Conservation (phyloP, 768 basidiomycete genomes). For the Cantharellus cinnabarinus region DNA sequence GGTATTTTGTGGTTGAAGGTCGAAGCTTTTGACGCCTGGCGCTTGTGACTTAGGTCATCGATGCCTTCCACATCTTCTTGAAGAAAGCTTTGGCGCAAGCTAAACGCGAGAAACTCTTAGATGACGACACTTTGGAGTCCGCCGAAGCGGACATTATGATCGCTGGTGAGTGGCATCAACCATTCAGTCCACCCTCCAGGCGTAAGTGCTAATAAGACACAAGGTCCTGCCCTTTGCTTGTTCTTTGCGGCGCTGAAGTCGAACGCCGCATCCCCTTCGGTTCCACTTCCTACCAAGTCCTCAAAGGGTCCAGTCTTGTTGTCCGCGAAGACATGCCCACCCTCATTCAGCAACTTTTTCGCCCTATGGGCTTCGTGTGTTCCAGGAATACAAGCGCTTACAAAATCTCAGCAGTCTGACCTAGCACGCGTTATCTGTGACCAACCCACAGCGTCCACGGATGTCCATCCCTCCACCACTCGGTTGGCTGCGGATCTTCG, state of each 20-base stretch:
- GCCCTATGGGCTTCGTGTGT: conserved; percentile 53
- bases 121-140: conserved; percentile 49
- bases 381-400: conserved; percentile 37
- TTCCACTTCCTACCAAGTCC: conserved; percentile 43
- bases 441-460: conserved; percentile 26
- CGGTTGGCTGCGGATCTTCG: conserved; percentile 66
- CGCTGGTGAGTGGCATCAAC: conserved; percentile 30
- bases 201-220: conserved; percentile 1
- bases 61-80: conserved; percentile 67
- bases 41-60: conserved; percentile 10
- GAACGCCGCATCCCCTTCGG: conserved; percentile 56
- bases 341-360: conserved; percentile 45
- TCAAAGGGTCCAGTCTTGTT: conserved; percentile 31
- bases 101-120: conserved; percentile 52
- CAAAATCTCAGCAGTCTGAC: conserved; percentile 53
- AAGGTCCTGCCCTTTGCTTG: conserved; percentile 62
- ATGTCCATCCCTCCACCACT: conserved; percentile 23
- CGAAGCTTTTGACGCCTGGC: too few species aligned
- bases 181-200: neutral
- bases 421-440: conserved; percentile 63
- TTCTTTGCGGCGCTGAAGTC: conserved; percentile 69
- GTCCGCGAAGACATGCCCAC: conserved; percentile 47
- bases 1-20: too few species aligned
- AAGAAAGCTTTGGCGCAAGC: conserved; percentile 57
- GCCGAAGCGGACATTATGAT: conserved; percentile 78